phyloP scores from a whole-genome alignment of 257 asterid genomes.

The Primulina tabacum region DNA sequence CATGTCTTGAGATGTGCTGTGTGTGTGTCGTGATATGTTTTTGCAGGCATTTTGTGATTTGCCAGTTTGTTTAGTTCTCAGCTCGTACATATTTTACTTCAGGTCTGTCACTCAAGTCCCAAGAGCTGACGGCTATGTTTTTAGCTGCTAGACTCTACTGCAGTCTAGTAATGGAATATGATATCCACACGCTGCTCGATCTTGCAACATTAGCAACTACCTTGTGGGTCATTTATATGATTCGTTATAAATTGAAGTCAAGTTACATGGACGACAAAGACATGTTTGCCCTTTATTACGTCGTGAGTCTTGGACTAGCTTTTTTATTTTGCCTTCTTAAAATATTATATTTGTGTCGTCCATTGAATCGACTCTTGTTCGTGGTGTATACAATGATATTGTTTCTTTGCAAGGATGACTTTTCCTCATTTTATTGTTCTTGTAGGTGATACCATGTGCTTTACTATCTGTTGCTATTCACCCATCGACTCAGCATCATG shows the following conservation, averaged over 20 bases:
- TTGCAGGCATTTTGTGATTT: not conserved
- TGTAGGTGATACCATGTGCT: slow-evolving; percentile 37
- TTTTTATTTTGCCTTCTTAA: not conserved
- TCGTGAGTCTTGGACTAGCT: slow-evolving; percentile 22
- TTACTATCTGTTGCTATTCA: slow-evolving; percentile 31
- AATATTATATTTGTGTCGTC: too few species aligned
- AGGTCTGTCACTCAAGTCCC: slow-evolving; percentile 40
- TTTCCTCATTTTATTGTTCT: not conserved
- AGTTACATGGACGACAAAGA: slow-evolving; percentile 32
- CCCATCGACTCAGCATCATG: slow-evolving; percentile 33
- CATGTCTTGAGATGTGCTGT: not conserved
- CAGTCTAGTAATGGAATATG: slow-evolving; percentile 36
- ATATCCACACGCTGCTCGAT: slow-evolving; percentile 38
- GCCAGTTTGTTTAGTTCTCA: not conserved
- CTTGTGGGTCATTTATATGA: slow-evolving; percentile 36
- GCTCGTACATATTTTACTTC: not conserved
- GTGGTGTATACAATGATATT: not conserved
- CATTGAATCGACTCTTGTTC: not conserved
- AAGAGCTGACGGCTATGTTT: slow-evolving; percentile 38
- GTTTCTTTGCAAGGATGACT: not conserved
- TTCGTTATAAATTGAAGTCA: slow-evolving; percentile 26
- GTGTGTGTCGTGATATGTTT: too few species aligned
- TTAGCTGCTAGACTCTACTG: slow-evolving; percentile 37
- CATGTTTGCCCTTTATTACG: slow-evolving; percentile 27
- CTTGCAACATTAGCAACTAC: slow-evolving; percentile 31